Evolutionary conservation across 106 monocot genomes (phyloP).

Genomic region (Dioscorea alata): DNA sequence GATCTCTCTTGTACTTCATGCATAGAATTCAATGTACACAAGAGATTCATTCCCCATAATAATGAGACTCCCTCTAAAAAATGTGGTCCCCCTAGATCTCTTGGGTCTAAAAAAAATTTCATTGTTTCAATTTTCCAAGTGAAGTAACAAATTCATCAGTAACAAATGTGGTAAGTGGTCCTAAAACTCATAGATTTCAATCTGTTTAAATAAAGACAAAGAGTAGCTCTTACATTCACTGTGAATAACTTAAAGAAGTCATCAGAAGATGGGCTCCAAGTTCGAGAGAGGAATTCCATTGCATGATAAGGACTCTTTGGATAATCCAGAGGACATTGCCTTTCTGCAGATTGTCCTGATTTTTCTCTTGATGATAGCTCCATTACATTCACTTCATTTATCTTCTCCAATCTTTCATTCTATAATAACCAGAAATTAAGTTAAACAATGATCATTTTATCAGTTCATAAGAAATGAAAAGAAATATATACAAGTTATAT

Average conservation of each 20-base stretch:
- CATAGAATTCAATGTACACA: too few relatives aligned
- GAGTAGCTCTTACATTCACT: conserved; percentile 33
- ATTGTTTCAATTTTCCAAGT: background rate
- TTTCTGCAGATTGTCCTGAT: conserved; percentile 10
- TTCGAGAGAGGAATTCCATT: conserved; percentile 68
- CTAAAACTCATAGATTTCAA: background rate
- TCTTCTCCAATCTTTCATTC: conserved; percentile 22
- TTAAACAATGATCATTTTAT: too few relatives aligned
- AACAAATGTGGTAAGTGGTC: background rate
- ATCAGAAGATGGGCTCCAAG: conserved; percentile 71
- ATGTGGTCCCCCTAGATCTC: background rate
- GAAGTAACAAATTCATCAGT: background rate
- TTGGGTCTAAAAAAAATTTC: background rate
- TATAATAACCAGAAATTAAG: background rate
- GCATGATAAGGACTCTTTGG: conserved; percentile 43
- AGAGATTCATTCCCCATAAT: too few relatives aligned
- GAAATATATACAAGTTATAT: too few relatives aligned
- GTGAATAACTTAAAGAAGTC: conserved; percentile 63
- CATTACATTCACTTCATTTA: background rate
- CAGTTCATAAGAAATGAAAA: background rate
- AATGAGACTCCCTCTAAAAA: too few relatives aligned
- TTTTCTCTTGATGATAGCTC: conserved; percentile 10
- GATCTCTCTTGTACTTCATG: too few relatives aligned
- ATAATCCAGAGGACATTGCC: conserved; percentile 10
- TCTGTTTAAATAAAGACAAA: background rate